Evolutionary conservation across 495 filamentous ascomycete species (phyloP).

Genomic region (Penicillium psychrofluorescens): DNA sequence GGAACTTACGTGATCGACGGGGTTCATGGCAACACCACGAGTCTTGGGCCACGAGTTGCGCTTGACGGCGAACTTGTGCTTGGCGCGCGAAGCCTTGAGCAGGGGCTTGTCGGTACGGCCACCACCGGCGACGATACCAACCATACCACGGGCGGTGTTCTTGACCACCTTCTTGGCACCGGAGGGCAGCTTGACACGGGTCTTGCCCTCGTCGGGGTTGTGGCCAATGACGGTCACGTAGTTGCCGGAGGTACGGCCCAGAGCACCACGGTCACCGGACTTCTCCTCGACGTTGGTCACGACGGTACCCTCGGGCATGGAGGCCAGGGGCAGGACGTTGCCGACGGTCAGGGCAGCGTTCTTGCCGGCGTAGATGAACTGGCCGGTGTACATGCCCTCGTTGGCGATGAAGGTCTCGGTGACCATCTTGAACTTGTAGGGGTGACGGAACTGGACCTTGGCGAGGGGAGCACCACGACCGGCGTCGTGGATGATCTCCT

Average conservation of each 20-base stretch:
- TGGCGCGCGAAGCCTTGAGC: constrained; percentile 96
- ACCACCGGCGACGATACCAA: constrained; percentile 98
- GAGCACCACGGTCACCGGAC: constrained; percentile 87
- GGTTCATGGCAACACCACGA: constrained; percentile 99
- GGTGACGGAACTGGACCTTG: constrained; percentile 90
- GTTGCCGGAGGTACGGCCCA: constrained; percentile 96
- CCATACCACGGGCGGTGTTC: constrained; percentile 90
- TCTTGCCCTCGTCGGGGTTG: constrained; percentile 99
- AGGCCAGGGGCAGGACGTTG: constrained; percentile 89
- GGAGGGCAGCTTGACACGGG: constrained; percentile 95
- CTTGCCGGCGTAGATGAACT: constrained; percentile 99
- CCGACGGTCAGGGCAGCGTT: constrained; percentile 90
- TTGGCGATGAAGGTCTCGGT: constrained; percentile 99
- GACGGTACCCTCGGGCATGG: constrained; percentile 97
- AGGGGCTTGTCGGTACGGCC: constrained; percentile 99
- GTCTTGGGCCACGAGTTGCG: constrained; percentile 99
- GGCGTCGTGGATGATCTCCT: constrained; percentile 98
- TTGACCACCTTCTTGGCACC: constrained; percentile 99
- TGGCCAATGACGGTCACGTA: constrained; percentile 98
- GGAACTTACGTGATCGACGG: constrained; percentile 83
- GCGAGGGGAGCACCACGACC: constrained; percentile 97
- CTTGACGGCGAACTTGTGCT: constrained; percentile 99
- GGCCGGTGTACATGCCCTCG: constrained; percentile 99
- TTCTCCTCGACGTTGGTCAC: constrained; percentile 99
- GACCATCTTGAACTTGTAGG: constrained; percentile 82